Conservation (phyloP, 192 early-diverging fungal genomes). For the Coemansia sp. region DNA sequence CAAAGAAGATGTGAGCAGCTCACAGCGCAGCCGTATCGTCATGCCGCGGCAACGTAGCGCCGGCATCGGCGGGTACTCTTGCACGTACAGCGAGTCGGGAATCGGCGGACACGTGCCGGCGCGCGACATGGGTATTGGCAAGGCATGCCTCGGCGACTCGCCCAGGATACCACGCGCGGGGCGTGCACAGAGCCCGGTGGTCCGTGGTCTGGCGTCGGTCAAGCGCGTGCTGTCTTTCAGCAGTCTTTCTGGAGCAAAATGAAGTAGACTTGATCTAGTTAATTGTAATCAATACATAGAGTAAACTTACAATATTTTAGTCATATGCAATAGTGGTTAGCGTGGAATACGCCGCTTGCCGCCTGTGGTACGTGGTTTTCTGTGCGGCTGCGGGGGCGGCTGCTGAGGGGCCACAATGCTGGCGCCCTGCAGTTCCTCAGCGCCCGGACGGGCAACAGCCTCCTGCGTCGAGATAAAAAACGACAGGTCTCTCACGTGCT, state of each 20-base stretch:
- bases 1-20: background rate
- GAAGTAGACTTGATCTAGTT: too few relatives aligned
- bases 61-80: conserved; percentile 24
- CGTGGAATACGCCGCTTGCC: conserved; percentile 8
- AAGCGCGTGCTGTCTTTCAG: conserved; percentile 4
- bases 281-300: too few relatives aligned
- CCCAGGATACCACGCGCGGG: background rate
- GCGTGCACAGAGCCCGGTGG: background rate
- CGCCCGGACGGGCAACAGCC: conserved; percentile 4
- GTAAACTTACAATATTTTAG: too few relatives aligned
- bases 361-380: background rate
- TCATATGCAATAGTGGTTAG: too few relatives aligned
- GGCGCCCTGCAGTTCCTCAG: conserved; percentile 8
- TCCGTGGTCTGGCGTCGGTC: background rate
- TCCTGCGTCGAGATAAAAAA: conserved; percentile 79
- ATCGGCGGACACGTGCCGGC: conserved; percentile 22
- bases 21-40: background rate
- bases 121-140: conserved; percentile 27
- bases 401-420: conserved; percentile 4
- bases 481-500: conserved; percentile 91
- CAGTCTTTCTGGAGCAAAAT: background rate
- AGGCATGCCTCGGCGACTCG: conserved; percentile 13
- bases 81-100: conserved; percentile 7
- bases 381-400: background rate
- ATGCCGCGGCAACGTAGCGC: conserved; percentile 13